A percentile compares a stretch with the other conserved stretches of the same genome.
Evolutionary conservation across 306 rosid genomes (phyloP).

Genomic region (Fagus crenata): DNA sequence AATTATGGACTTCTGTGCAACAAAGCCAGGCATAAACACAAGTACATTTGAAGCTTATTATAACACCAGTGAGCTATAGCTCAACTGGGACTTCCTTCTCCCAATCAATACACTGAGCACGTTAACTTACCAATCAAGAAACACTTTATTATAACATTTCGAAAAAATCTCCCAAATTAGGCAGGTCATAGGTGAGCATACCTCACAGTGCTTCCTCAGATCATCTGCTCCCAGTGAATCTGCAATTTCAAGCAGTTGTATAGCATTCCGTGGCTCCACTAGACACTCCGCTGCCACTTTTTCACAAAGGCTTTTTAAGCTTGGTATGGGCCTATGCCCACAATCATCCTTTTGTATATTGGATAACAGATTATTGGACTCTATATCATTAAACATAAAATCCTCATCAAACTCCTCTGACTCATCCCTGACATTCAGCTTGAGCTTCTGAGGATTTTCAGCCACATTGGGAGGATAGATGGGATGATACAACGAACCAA

Average conservation of each 20-base stretch:
- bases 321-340: constrained; percentile 51
- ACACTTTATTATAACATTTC: not conserved
- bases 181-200: constrained; percentile 30
- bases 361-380: constrained; percentile 36
- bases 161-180: not conserved
- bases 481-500: constrained; percentile 85
- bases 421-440: constrained; percentile 42
- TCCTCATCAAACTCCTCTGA: constrained; percentile 65
- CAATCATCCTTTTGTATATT: constrained; percentile 36
- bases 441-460: constrained; percentile 43
- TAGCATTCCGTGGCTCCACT: constrained; percentile 94
- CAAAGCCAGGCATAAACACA: not conserved
- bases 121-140: no score
- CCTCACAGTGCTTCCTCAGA: constrained; percentile 87
- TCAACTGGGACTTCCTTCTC: no score
- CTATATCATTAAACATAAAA: constrained; percentile 58
- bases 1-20: not conserved
- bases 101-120: no score
- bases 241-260: constrained; percentile 84
- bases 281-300: constrained; percentile 78
- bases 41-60: not conserved
- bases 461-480: constrained; percentile 42
- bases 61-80: no score
- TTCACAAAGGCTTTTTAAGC: constrained; percentile 85
- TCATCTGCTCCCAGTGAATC: constrained; percentile 80